Percentiles rank a stretch among this genome's conserved stretches.
phyloP scores from a whole-genome alignment of 2,329 filamentous ascomycete genomes.

The Metarhizium brunneum region DNA sequence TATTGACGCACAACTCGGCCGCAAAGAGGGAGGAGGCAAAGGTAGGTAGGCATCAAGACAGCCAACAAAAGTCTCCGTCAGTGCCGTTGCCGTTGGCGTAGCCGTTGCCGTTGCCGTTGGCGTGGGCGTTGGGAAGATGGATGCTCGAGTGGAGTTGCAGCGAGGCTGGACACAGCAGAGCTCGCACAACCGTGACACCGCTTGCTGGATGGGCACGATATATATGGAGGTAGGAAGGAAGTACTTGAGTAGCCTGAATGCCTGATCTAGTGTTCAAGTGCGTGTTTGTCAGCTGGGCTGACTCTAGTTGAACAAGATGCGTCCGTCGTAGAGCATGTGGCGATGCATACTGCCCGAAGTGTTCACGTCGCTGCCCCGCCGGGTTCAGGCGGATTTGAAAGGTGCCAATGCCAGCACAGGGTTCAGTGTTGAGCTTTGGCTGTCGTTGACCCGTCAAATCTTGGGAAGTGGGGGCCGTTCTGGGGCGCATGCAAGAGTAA shows the following conservation, averaged over 20 bases:
- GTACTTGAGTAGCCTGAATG: background rate
- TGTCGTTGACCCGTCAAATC: too few relatives aligned
- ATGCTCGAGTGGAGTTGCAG: background rate
- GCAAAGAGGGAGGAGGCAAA: background rate
- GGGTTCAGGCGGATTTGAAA: background rate
- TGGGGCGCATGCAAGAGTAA: too few relatives aligned
- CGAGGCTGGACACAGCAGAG: background rate
- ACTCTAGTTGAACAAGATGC: background rate
- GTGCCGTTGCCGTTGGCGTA: too few relatives aligned
- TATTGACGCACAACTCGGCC: background rate
- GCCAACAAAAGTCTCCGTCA: background rate
- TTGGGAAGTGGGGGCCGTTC: too few relatives aligned
- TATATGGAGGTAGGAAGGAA: background rate
- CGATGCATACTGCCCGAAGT: background rate
- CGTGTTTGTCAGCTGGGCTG: background rate
- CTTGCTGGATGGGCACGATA: background rate
- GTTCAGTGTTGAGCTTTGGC: too few relatives aligned
- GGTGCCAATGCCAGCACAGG: too few relatives aligned
- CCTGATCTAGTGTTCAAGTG: background rate
- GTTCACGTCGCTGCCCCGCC: background rate
- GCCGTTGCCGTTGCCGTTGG: too few relatives aligned
- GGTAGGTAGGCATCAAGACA: background rate
- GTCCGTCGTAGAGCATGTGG: conserved; percentile 1
- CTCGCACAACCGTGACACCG: background rate
- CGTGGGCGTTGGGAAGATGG: background rate